phyloP scores from a whole-genome alignment of 257 asterid genomes.

The Orobanche coerulescens region DNA sequence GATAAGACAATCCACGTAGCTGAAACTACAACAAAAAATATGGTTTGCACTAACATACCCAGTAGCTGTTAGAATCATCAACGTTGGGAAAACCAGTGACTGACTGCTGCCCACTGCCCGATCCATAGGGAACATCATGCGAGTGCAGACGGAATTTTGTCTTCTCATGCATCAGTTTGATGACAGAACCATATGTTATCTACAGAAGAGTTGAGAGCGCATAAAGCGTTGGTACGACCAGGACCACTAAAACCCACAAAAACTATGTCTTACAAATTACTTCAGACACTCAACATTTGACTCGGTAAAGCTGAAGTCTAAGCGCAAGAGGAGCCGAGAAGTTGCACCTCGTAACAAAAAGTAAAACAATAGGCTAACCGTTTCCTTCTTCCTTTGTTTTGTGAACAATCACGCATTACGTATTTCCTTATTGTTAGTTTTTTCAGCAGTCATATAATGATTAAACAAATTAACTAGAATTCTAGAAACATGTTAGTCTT shows the following conservation, averaged over 20 bases:
- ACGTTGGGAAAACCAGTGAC: constrained; percentile 87
- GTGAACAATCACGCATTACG: neutral
- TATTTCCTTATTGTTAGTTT: neutral
- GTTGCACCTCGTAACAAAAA: too few relatives aligned
- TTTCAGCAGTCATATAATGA: neutral
- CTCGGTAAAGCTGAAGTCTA: neutral
- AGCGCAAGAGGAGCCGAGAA: constrained; percentile 5
- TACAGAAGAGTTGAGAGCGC: constrained; percentile 20
- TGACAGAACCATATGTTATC: constrained; percentile 81
- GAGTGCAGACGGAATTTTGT: constrained; percentile 87
- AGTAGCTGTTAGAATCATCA: constrained; percentile 91
- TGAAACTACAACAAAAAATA: neutral
- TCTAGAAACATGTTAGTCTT: neutral
- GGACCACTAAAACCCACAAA: neutral
- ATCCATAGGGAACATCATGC: constrained; percentile 95
- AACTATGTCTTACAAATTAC: neutral
- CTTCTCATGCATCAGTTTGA: constrained; percentile 90
- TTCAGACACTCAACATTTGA: constrained; percentile 5
- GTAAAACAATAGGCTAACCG: neutral
- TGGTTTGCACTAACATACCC: constrained; percentile 52
- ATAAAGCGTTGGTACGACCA: neutral
- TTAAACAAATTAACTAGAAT: constrained; percentile 1
- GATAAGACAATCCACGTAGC: neutral
- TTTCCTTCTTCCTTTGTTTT: neutral
- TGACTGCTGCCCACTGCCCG: constrained; percentile 98